A percentile compares a stretch with the other conserved stretches of the same genome.
Conservation (phyloP, 345 rosid genomes). For the Syzygium oleosum region DNA sequence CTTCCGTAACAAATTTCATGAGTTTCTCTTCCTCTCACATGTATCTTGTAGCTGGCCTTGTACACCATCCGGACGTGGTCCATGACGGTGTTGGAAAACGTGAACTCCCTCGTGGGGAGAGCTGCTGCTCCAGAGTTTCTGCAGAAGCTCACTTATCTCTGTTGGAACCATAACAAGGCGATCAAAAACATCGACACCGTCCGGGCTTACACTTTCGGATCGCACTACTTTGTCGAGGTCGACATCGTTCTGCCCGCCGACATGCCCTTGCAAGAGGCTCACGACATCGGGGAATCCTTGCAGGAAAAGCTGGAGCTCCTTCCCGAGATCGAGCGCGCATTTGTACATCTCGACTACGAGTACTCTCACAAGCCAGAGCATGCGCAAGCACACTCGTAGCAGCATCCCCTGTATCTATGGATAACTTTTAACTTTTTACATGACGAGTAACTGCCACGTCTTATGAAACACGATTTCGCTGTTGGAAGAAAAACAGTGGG, state of each 20-base stretch:
- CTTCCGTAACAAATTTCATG: not conserved
- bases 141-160: conserved; percentile 87
- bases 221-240: conserved; percentile 93
- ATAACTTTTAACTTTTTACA: not conserved
- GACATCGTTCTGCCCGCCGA: conserved; percentile 80
- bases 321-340: conserved; percentile 82
- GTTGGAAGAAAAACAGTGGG: not conserved
- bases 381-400: conserved; percentile 35
- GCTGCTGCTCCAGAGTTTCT: conserved; percentile 84
- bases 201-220: conserved; percentile 91
- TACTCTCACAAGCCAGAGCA: conserved; percentile 91
- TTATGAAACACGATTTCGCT: not conserved
- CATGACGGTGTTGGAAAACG: conserved; percentile 87
- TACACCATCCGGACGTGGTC: conserved; percentile 99
- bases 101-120: conserved; percentile 80
- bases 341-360: conserved; percentile 96
- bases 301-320: conserved; percentile 90
- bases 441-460: not conserved
- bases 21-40: not conserved
- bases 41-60: conserved; percentile 60
- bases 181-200: conserved; percentile 87
- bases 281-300: conserved; percentile 79
- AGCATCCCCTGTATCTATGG: accelerated
- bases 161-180: conserved; percentile 93
- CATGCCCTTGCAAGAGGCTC: conserved; percentile 93